These are phyloP conservation scores for Candida easanensis DNA, from an alignment of 805 yeast genomes.

Conservation along the genomic window DNA sequence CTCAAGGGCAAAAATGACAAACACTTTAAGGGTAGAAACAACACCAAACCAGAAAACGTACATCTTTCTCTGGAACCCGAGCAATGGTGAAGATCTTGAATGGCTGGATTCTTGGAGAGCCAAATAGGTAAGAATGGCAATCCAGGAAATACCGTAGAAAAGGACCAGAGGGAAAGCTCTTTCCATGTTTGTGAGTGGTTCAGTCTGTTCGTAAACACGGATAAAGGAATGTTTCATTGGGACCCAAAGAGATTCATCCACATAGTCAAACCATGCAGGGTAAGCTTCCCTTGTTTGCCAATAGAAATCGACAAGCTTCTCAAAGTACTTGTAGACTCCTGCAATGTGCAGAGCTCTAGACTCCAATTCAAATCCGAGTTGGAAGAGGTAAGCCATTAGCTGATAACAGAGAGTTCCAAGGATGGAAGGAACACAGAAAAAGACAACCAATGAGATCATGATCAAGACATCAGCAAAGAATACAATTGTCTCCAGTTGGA, in stretches of 20 bases:
- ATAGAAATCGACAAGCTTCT: neutral
- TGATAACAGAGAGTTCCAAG: slow-evolving; percentile 34
- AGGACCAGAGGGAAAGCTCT: slow-evolving; percentile 29
- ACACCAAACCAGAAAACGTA: slow-evolving; percentile 54
- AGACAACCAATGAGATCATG: slow-evolving; percentile 36
- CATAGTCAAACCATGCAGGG: neutral
- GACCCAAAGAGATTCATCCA: neutral
- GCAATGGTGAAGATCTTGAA: slow-evolving; percentile 41
- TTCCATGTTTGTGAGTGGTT: slow-evolving; percentile 29
- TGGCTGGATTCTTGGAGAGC: slow-evolving; percentile 21
- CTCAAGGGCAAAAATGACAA: slow-evolving; percentile 72
- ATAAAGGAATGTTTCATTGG: neutral
- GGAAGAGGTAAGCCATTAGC: slow-evolving; percentile 5
- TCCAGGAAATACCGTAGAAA: slow-evolving; percentile 33
- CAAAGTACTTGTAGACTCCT: neutral
- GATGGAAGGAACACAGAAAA: slow-evolving; percentile 48
- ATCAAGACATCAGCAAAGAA: slow-evolving; percentile 29
- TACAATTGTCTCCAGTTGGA: slow-evolving; percentile 19
- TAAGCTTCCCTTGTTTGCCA: neutral
- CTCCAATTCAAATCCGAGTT: too few relatives aligned
- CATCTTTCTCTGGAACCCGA: slow-evolving; percentile 47
- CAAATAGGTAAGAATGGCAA: slow-evolving; percentile 31
- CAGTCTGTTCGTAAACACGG: slow-evolving; percentile 18
- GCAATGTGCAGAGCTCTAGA: too few relatives aligned
- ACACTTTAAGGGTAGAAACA: slow-evolving; percentile 67